Base-by-base conservation (phyloP, 2,329 filamentous ascomycete genomes). In the Penicillium frequentans region DNA sequence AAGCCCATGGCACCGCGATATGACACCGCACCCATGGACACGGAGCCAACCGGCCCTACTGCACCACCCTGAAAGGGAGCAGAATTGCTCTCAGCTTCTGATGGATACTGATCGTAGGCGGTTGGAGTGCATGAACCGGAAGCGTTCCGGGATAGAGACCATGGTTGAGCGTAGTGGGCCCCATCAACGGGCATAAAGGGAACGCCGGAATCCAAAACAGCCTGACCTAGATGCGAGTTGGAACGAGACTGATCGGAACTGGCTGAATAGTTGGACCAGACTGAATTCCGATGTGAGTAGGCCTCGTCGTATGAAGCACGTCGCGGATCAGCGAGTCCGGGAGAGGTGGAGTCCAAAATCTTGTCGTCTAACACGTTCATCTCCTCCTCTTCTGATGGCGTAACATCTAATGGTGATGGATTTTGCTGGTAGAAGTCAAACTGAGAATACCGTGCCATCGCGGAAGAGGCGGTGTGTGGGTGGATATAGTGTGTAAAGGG, bases 81-180 rank as follows among this genome's bases (percentile, higher is more conserved):
- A n/a, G 77, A 62, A 56, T 70, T 72, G 63, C 78, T 71, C 53
- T 83, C 81, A 67, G 80, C 81, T 48, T 84, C 80, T 39, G 78
- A 73, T 33, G 79, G 75, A 67, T 83, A 85, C 46, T 86, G 83
- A 67, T 90, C 88, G 68, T 90, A 90, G 52, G 86, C 86, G 59
- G 91, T 85, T 16, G 90, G 89, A 7, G 90, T 93, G 73, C 86
- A 88, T 60, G 90, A 85, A 52, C 86, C 89, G 26, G 89, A 90
- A 66, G 79, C 81, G 50, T 82, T 82, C 65, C 64, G 62, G 7
- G 86, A 82, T 71, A 87, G 82, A 49, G 86, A 79, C 89, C 90
- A 93, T 64, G 82, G 80, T 56, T 75, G 65, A 13, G 68, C 58
- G 56, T 68, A 69, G 60, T 80, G 80, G 57, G 78, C 74, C 39